These are phyloP conservation scores for Acacia melanoxylon DNA, from an alignment of 306 rosid species.

Conservation along the genomic window DNA sequence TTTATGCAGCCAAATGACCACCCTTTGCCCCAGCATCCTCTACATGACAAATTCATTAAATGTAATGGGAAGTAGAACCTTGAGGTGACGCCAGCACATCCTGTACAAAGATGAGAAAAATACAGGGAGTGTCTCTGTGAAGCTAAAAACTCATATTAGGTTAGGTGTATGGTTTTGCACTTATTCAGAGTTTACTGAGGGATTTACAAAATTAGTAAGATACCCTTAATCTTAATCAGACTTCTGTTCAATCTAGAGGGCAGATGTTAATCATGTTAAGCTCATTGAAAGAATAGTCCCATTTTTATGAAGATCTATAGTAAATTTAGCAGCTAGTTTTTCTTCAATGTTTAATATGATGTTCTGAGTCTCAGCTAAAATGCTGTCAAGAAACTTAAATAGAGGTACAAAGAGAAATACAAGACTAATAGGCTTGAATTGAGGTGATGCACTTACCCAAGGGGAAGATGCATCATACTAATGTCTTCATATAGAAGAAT, in stretches of 20 bases:
- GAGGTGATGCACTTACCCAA: background rate
- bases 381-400: background rate
- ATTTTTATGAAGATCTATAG: too few species aligned
- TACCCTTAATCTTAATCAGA: background rate
- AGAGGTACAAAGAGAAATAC: background rate
- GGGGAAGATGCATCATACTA: too few species aligned
- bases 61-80: background rate
- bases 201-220: background rate
- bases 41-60: background rate
- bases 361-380: too few species aligned
- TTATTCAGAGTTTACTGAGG: background rate
- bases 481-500: too few species aligned
- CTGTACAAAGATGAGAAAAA: conserved; percentile 8
- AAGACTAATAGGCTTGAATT: background rate
- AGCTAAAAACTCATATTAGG: background rate
- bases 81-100: background rate
- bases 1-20: background rate
- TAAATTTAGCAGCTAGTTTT: too few species aligned
- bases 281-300: background rate
- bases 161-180: background rate
- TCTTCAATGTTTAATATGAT: too few species aligned
- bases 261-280: background rate
- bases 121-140: background rate
- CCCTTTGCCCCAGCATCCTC: conserved; percentile 1
- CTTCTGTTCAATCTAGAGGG: background rate